Evolutionary conservation across 805 yeast species (phyloP).

Genomic region (Grigorovia humatica): DNA sequence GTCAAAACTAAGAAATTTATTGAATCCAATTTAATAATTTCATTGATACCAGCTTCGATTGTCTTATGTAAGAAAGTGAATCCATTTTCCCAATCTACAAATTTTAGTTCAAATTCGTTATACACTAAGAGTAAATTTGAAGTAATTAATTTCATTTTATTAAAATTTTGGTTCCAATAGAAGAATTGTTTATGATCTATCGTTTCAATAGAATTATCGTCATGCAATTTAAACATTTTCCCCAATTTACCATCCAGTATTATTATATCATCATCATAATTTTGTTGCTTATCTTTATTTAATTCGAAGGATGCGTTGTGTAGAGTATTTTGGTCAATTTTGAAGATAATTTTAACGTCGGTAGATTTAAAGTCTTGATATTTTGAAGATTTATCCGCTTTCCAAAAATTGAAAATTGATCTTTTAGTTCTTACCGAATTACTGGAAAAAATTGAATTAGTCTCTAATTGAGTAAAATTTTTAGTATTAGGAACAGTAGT

Average conservation of each 20-base stretch:
- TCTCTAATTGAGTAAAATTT: constrained; percentile 3
- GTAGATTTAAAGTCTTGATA: not conserved
- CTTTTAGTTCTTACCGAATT: constrained; percentile 9
- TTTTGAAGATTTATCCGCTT: not conserved
- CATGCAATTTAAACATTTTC: constrained; percentile 5
- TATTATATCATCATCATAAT: constrained; percentile 2
- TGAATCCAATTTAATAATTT: constrained; percentile 9
- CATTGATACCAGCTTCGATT: constrained; percentile 17
- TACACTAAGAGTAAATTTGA: constrained; percentile 14
- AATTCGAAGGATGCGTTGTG: not conserved
- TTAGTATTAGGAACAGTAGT: not conserved
- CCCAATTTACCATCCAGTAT: constrained; percentile 17
- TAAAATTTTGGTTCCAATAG: constrained; percentile 12
- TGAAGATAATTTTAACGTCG: not conserved
- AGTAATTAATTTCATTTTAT: constrained; percentile 12
- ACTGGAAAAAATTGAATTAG: constrained; percentile 5
- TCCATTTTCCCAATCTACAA: constrained; percentile 23
- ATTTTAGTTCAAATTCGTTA: constrained; percentile 9
- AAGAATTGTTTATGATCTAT: constrained; percentile 12
- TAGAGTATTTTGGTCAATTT: not conserved
- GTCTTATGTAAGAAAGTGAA: constrained; percentile 16
- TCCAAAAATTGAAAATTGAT: constrained; percentile 16
- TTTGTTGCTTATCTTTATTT: not conserved
- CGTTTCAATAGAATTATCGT: constrained; percentile 2
- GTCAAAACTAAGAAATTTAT: constrained; percentile 19